Base-by-base conservation (phyloP, 495 filamentous ascomycete genomes). In the Aspergillus cavernicola region DNA sequence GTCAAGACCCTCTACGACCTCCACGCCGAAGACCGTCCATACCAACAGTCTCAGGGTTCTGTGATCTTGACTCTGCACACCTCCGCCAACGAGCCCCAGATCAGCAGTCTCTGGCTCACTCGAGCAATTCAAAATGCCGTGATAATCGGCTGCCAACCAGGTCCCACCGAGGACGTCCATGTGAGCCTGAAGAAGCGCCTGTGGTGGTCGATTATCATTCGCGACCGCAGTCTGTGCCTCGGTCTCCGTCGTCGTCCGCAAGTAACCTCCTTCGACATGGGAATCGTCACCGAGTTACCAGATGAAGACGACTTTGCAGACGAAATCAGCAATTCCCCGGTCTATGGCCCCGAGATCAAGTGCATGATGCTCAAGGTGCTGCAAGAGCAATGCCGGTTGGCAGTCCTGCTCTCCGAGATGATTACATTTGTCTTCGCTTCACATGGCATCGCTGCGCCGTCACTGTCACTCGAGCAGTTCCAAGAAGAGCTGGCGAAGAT, bases 161-260 rank as follows among this genome's bases (percentile, higher is more conserved):
- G 54, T 0, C 35, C 41, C 11, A 2, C 16, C 0, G 61, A 63
- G 15, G 51, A 56, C 19, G 18, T 67, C 20, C 56, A 59, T 16
- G 39, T 59, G 0, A 58, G 60, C 0, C 47, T 69, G 15, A 71
- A 67, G 41, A 78, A 77, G 53, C 65, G 76, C 5, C 52, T 79
- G 18, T 78, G 74, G 74, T 78, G 77, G 76, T 74, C 73, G 15
- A 75, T 75, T 36, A 56, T 79, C 23, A 66, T 80, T 2, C 75
- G 77, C 26, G 77, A 80, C 61, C 71, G 76, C 31, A 75, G 74
- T 29, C 43, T 80, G 9, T 68, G 67, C 28, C 70, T 80, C 24
- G 74, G 75, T 9, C 64, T 79, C 12, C 74, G 75, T 37, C 69
- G 76, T 15, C 69, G 68, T 28, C 64, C 77, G 8, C 76, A 78